Conservation (phyloP, 2,329 filamentous ascomycete genomes). For the Ophiostoma pallidulum region DNA sequence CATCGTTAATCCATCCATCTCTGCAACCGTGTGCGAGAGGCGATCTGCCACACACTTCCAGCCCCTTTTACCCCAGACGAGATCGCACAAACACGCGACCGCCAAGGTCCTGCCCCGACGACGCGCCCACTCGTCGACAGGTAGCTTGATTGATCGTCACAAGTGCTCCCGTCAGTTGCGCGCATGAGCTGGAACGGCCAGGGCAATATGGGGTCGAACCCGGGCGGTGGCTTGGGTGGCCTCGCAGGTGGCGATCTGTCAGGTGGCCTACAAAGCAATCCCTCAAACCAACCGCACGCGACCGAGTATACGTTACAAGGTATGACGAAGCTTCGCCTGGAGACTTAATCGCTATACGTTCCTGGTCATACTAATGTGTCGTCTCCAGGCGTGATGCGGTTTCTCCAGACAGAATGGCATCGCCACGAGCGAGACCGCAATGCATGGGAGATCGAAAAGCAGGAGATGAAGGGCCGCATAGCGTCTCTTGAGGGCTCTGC, state of each 20-base stretch:
- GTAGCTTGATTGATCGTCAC: too few species aligned
- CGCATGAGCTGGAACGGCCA: conserved; percentile 17
- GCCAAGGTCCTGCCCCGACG: too few species aligned
- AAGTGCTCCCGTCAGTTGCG: background rate
- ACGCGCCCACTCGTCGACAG: too few species aligned
- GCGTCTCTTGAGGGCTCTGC: conserved; percentile 86
- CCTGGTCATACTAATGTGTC: too few species aligned
- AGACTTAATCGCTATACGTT: too few species aligned
- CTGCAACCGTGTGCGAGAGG: too few species aligned
- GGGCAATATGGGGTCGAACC: conserved; percentile 31
- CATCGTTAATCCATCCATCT: too few species aligned
- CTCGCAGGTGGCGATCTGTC: conserved; percentile 35
- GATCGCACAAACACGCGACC: too few species aligned
- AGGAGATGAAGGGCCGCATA: conserved; percentile 98
- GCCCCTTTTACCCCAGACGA: too few species aligned
- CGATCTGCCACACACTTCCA: too few species aligned
- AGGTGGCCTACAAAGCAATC: conserved; percentile 36
- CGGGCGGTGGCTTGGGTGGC: conserved; percentile 29
- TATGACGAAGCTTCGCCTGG: too few species aligned
- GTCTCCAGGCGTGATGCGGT: conserved; percentile 86
- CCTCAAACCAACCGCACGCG: conserved; percentile 44
- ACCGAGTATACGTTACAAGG: conserved; percentile 55
- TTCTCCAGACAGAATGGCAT: conserved; percentile 98
- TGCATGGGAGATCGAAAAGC: conserved; percentile 96
- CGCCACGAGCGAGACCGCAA: conserved; percentile 95